Percentiles rank a stretch among this genome's conserved stretches.
Evolutionary conservation across 805 yeast species (phyloP).

Genomic region (Yarrowia hollandica): DNA sequence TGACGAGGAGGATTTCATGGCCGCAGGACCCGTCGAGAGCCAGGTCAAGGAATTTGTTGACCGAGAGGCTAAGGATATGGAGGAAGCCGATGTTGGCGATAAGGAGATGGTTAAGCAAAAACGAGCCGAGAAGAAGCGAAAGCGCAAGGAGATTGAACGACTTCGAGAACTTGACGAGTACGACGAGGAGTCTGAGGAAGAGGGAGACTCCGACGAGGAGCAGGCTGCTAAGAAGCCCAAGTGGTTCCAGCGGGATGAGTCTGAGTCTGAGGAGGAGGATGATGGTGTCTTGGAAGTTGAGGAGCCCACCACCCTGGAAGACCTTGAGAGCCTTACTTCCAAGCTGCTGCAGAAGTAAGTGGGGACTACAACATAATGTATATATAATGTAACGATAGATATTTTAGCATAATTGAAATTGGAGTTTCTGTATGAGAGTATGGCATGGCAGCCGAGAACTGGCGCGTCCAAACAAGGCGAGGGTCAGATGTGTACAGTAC

Average conservation of each 20-base stretch:
- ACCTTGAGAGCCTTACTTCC: constrained; percentile 67
- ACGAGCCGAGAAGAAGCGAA: constrained; percentile 83
- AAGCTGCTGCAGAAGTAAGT: constrained; percentile 33
- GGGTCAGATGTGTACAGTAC: no score
- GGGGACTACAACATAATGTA: constrained; percentile 19
- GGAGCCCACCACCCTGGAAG: constrained; percentile 88
- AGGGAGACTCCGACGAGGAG: constrained; percentile 38
- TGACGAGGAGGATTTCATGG: constrained; percentile 81
- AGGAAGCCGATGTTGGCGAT: constrained; percentile 70
- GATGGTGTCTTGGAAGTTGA: constrained; percentile 66
- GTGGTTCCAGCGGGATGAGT: constrained; percentile 45
- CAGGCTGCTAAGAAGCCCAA: constrained; percentile 43
- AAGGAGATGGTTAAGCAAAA: constrained; percentile 74
- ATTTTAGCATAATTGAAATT: no score
- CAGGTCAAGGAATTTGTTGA: constrained; percentile 69
- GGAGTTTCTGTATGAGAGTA: no score
- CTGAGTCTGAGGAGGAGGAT: constrained; percentile 38
- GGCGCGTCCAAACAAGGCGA: no score
- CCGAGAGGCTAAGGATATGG: constrained; percentile 70
- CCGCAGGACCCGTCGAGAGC: constrained; percentile 61
- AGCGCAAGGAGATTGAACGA: constrained; percentile 68
- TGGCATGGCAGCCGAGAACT: no score
- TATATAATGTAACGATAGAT: neutral
- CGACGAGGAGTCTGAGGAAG: constrained; percentile 31
- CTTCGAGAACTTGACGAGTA: constrained; percentile 37